Evolutionary conservation across 805 yeast species (phyloP), one percentile per base, ranked within the genome.

Genomic region (Wickerhamiella cacticola): DNA sequence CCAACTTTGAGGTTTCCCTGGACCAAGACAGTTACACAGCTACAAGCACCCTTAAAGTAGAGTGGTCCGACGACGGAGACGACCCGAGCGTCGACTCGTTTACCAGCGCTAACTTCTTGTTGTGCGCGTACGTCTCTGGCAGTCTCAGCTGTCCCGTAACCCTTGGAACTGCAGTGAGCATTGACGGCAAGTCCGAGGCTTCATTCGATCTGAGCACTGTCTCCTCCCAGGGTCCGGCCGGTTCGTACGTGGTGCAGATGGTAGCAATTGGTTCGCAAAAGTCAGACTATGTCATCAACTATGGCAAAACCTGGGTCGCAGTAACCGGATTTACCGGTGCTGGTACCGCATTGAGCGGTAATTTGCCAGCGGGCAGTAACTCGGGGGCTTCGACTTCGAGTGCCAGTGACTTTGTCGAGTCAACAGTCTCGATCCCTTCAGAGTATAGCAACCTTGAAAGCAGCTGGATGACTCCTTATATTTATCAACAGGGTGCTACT

Each of bases 311-410:
- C 15, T 57, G 54, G 52, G 81, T 88, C 66, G 51, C 61, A 23
- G 66, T 89, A 51, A 61, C 69, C 0, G 86, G 80, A 9, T 82
- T 89, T 94, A 65, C 78, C 0, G 96, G 96, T 38, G 46, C 78
- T 10, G 51, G 52, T 12, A 15, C 23, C 21, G 53, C 52, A 1
- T 7, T 3, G 12, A 13, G 35, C 12, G 52, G 50, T 13, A 41
- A 49, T 31, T 21, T 35, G 13, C 50, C 48, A 8, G 13, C 9
- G n/a, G 41, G 42, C 31, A n/a, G 18, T 21, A 41, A 35, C 42
- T 34, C 39, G 23, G 9, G 7, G n/a, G 25, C 6, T 10, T 12
- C 41, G n/a, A 8, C 25, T 12, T 10, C 24, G 25, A 45, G 34
- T 15, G 46, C 31, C 36, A 54, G 64, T 13, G 58, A 66, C n/a